Conservation (phyloP, 2,329 filamentous ascomycete genomes). For the Exophiala sideris region DNA sequence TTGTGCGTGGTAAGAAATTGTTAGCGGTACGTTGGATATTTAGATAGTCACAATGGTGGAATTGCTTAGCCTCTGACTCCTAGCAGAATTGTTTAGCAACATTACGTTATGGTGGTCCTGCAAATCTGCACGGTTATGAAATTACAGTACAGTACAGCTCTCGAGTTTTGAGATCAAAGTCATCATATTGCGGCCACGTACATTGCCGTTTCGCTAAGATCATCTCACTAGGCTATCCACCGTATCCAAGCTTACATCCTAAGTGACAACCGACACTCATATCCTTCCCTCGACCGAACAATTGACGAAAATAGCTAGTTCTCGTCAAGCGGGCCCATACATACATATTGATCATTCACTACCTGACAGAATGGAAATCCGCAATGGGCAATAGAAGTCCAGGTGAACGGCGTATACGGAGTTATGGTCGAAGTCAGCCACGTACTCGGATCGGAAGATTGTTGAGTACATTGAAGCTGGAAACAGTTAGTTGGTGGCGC, state of each 20-base stretch:
- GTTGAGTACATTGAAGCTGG: constrained; percentile 1
- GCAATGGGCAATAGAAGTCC: neutral
- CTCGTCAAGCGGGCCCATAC: neutral
- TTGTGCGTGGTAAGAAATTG: neutral
- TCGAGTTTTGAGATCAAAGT: no score
- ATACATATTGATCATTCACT: constrained; percentile 1
- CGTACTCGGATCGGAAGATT: constrained; percentile 1
- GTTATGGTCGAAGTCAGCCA: constrained; percentile 1
- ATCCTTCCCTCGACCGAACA: neutral
- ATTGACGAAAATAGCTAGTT: neutral
- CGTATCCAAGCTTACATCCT: neutral
- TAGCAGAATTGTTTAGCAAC: neutral
- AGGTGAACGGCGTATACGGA: neutral
- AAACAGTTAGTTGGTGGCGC: neutral
- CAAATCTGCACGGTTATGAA: no score
- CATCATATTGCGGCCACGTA: neutral
- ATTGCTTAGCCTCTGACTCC: neutral
- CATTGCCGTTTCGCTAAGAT: neutral
- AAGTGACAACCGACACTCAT: neutral
- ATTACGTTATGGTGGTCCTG: neutral
- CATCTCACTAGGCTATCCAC: neutral
- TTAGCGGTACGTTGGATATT: neutral
- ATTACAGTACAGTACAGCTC: no score
- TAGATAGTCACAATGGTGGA: neutral
- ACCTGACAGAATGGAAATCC: constrained; percentile 1